A percentile compares a stretch with the other conserved stretches of the same genome.
phyloP scores from a whole-genome alignment of 2,329 filamentous ascomycete genomes.

The Sphaerostilbella broomeana region DNA sequence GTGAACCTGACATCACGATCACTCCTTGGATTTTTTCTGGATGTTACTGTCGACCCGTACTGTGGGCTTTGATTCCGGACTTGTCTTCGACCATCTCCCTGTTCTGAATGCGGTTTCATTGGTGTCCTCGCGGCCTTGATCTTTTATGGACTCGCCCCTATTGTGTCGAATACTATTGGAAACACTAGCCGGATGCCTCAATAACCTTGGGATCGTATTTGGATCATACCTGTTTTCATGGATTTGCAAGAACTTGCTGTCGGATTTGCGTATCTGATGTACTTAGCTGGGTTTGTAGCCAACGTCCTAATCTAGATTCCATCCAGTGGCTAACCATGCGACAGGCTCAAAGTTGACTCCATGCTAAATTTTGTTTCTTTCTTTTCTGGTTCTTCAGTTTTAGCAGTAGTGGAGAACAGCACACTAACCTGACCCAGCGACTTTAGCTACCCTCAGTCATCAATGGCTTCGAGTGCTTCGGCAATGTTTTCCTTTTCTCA shows the following conservation, averaged over 20 bases:
- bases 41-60: too few relatives aligned
- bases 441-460: conserved; percentile 48
- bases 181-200: too few relatives aligned
- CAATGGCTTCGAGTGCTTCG: conserved; percentile 42
- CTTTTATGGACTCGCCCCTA: too few relatives aligned
- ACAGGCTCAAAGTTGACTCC: conserved; percentile 53
- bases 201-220: too few relatives aligned
- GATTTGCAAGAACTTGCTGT: conserved; percentile 18
- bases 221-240: too few relatives aligned
- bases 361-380: conserved; percentile 31
- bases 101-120: too few relatives aligned
- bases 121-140: too few relatives aligned
- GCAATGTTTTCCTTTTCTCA: conserved; percentile 54
- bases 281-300: conserved; percentile 22
- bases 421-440: conserved; percentile 54
- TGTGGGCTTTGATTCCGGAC: too few relatives aligned
- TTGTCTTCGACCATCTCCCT: too few relatives aligned
- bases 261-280: conserved; percentile 10
- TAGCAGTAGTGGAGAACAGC: conserved; percentile 39
- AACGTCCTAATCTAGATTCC: conserved; percentile 8
- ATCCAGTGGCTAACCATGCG: conserved; percentile 20
- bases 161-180: too few relatives aligned
- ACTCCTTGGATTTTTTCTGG: too few relatives aligned
- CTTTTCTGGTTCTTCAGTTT: conserved; percentile 26
- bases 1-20: too few relatives aligned